Evolutionary conservation across 345 rosid species (phyloP).

Genomic region (Euphorbia peplus): DNA sequence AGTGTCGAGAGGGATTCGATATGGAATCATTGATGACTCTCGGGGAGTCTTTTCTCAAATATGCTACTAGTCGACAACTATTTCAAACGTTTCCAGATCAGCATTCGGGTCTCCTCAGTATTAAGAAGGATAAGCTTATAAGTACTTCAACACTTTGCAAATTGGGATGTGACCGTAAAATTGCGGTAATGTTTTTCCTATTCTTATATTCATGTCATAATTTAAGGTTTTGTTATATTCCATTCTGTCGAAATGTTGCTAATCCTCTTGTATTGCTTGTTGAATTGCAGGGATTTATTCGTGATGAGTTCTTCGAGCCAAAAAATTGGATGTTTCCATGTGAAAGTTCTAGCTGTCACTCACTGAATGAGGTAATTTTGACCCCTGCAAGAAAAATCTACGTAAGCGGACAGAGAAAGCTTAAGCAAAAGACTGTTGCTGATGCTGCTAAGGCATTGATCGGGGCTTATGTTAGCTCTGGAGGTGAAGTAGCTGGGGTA

Average conservation of each 20-base stretch:
- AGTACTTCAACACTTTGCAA: conserved; percentile 68
- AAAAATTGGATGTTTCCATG: conserved; percentile 73
- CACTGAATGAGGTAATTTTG: conserved; percentile 35
- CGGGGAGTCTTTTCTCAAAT: conserved; percentile 94
- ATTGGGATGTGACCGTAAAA: conserved; percentile 60
- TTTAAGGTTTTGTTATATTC: too few species aligned
- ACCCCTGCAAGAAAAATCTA: conserved; percentile 41
- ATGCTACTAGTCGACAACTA: conserved; percentile 69
- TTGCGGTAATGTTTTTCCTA: conserved; percentile 48
- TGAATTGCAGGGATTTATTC: conserved; percentile 55
- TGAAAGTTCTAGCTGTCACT: conserved; percentile 32
- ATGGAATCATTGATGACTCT: conserved; percentile 89
- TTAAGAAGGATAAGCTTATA: conserved; percentile 53
- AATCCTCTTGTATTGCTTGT: not conserved
- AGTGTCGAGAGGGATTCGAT: conserved; percentile 72
- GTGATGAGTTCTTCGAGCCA: conserved; percentile 65
- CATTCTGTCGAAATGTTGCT: too few species aligned
- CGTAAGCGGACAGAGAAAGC: conserved; percentile 33
- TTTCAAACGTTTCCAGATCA: conserved; percentile 45
- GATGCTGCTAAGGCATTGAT: conserved; percentile 85
- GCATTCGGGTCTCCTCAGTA: conserved; percentile 83
- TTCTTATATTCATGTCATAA: not conserved
- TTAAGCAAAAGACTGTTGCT: conserved; percentile 65
- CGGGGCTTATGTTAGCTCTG: conserved; percentile 73
- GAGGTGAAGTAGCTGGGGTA: conserved; percentile 64